Percentiles rank a stretch among this genome's conserved stretches.
phyloP scores from a whole-genome alignment of 768 basidiomycete genomes.

The Vishniacozyma victoriae region DNA sequence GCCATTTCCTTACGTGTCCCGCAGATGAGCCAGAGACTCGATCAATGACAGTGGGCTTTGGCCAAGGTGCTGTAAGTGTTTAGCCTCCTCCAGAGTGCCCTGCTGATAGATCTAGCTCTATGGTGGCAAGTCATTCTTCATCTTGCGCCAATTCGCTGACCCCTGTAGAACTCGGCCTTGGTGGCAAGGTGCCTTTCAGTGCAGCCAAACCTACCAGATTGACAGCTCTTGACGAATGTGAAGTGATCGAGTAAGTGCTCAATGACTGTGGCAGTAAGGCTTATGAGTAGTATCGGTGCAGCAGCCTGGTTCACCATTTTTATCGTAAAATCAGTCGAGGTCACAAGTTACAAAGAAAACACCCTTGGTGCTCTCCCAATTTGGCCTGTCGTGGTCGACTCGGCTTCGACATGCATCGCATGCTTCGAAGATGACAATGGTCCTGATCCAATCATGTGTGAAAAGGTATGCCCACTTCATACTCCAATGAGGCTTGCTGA shows the following conservation, averaged over 20 bases:
- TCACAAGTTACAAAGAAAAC: slow-evolving; percentile 32
- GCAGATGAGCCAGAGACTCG: slow-evolving; percentile 65
- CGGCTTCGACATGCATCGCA: slow-evolving; percentile 63
- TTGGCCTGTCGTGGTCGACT: too few species aligned
- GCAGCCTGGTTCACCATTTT: slow-evolving; percentile 83
- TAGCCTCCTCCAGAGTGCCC: background rate
- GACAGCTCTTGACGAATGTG: slow-evolving; percentile 64
- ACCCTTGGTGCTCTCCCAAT: background rate
- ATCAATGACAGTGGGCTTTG: slow-evolving; percentile 69
- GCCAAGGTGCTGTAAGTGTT: slow-evolving; percentile 30
- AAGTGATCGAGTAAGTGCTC: slow-evolving; percentile 65
- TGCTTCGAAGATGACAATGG: slow-evolving; percentile 65
- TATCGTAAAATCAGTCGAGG: slow-evolving; percentile 65
- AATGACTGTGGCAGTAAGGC: background rate
- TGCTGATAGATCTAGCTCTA: slow-evolving; percentile 31
- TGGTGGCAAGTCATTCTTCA: slow-evolving; percentile 19
- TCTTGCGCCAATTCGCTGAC: background rate
- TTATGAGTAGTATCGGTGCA: slow-evolving; percentile 60
- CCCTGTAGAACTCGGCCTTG: slow-evolving; percentile 33
- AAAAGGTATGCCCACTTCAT: slow-evolving; percentile 58
- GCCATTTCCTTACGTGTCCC: slow-evolving; percentile 68
- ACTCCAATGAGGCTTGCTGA: background rate
- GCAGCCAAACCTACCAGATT: slow-evolving; percentile 54
- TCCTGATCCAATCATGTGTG: slow-evolving; percentile 74
- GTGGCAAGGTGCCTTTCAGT: slow-evolving; percentile 54